A percentile compares a stretch with the other conserved stretches of the same genome.
These are phyloP conservation scores for Saccharomyces uvarum DNA, from an alignment of 1,139 yeast species.

Conservation along the genomic window DNA sequence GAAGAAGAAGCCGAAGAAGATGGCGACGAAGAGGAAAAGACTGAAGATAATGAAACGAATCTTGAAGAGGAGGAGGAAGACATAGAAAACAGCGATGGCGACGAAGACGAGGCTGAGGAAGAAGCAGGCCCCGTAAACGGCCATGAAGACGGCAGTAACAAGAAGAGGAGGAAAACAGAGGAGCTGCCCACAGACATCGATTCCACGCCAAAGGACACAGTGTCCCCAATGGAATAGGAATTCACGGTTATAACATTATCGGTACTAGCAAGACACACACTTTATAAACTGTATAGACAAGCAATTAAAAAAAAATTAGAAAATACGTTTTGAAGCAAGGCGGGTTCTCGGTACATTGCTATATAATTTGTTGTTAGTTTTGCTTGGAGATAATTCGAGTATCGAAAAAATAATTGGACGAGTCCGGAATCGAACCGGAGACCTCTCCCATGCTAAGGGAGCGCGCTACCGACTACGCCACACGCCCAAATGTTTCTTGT, in stretches of 20 bases:
- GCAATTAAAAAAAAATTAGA: background rate
- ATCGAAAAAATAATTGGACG: conserved; percentile 44
- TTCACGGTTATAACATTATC: background rate
- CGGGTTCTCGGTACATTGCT: too few relatives aligned
- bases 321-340: too few relatives aligned
- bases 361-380: too few relatives aligned
- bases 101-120: conserved; percentile 26
- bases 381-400: too few relatives aligned
- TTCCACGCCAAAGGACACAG: background rate
- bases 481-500: conserved; percentile 48
- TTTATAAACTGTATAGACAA: background rate
- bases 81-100: conserved; percentile 29
- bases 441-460: conserved; percentile 87
- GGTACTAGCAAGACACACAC: background rate
- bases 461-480: conserved; percentile 93
- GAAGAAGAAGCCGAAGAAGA: conserved; percentile 35
- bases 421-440: conserved; percentile 88
- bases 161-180: conserved; percentile 17
- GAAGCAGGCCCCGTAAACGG: conserved; percentile 15
- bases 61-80: conserved; percentile 32
- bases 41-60: conserved; percentile 34
- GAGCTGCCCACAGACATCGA: background rate
- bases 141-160: conserved; percentile 10
- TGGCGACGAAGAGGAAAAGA: conserved; percentile 36
- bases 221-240: background rate